Conservation (phyloP, 2,329 filamentous ascomycete genomes). For the Dactylellina sp. region DNA sequence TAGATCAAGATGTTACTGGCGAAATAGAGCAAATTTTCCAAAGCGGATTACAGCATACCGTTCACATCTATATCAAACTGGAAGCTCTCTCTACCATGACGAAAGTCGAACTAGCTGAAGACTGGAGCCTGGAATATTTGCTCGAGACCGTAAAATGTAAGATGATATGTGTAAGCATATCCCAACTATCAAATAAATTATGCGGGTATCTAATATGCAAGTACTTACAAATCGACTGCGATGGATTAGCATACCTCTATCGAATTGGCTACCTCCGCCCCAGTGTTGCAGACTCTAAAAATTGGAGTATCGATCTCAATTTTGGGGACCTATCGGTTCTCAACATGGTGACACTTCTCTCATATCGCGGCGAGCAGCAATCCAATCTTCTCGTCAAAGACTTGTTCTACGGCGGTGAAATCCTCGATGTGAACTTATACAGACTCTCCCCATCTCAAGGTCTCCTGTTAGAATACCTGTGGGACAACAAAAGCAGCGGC, state of each 20-base stretch:
- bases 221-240: too few species aligned
- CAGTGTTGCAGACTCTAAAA: background rate
- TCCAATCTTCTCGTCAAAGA: conserved; percentile 16
- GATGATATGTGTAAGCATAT: background rate
- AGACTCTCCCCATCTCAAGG: conserved; percentile 8
- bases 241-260: background rate
- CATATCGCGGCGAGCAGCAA: conserved; percentile 27
- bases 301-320: conserved; percentile 28
- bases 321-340: conserved; percentile 27
- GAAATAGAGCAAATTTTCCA: background rate
- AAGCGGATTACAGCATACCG: background rate
- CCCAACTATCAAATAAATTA: background rate
- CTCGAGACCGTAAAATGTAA: conserved; percentile 19
- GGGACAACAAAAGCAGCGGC: background rate
- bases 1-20: background rate
- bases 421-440: conserved; percentile 13
- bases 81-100: conserved; percentile 12
- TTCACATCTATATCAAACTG: conserved; percentile 3
- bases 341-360: conserved; percentile 28
- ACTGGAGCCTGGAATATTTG: conserved; percentile 13
- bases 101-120: background rate
- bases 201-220: too few species aligned
- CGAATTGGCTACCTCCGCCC: conserved; percentile 17
- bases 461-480: conserved; percentile 12
- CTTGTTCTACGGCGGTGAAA: conserved; percentile 28